Evolutionary conservation across 78 protist species (phyloP).

Genomic region (Dictyostelium brefeldianum): DNA sequence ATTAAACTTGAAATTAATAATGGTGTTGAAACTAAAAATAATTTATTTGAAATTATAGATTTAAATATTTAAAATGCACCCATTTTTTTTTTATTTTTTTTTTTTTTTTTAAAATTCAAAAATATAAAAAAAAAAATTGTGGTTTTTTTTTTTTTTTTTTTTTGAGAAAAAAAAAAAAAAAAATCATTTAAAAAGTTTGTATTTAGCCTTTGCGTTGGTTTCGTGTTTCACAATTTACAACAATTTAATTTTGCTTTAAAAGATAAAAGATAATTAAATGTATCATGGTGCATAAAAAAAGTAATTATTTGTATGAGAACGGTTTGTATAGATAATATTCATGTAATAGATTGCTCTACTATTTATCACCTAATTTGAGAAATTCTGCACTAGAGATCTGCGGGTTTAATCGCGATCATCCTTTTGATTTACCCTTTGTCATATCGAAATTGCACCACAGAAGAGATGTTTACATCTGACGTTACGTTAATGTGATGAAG

Average conservation of each 20-base stretch:
- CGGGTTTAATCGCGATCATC: slow-evolving; percentile 5
- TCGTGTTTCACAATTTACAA: too few relatives aligned
- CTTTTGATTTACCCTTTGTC: slow-evolving; percentile 5
- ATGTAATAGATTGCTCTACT: slow-evolving; percentile 7
- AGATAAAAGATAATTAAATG: too few relatives aligned
- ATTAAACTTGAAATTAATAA: slow-evolving; percentile 11
- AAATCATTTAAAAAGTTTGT: neutral
- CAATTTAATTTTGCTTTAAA: too few relatives aligned
- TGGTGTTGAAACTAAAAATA: slow-evolving; percentile 17
- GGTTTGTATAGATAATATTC: slow-evolving; percentile 7
- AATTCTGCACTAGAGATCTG: slow-evolving; percentile 17
- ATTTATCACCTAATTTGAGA: neutral
- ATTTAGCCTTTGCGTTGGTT: too few relatives aligned
- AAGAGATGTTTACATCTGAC: neutral
- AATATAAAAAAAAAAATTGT: neutral
- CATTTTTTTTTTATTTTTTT: neutral
- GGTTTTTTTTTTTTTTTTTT: neutral
- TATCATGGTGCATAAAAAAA: neutral
- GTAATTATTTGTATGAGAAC: slow-evolving; percentile 3
- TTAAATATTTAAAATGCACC: neutral
- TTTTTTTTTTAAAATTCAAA: neutral
- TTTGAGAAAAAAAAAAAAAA: neutral
- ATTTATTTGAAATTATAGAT: neutral
- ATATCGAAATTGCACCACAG: slow-evolving; percentile 12
- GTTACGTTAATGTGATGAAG: slow-evolving; percentile 10